Conservation (phyloP, 2,329 filamentous ascomycete species). For the Aspergillus terreus region DNA sequence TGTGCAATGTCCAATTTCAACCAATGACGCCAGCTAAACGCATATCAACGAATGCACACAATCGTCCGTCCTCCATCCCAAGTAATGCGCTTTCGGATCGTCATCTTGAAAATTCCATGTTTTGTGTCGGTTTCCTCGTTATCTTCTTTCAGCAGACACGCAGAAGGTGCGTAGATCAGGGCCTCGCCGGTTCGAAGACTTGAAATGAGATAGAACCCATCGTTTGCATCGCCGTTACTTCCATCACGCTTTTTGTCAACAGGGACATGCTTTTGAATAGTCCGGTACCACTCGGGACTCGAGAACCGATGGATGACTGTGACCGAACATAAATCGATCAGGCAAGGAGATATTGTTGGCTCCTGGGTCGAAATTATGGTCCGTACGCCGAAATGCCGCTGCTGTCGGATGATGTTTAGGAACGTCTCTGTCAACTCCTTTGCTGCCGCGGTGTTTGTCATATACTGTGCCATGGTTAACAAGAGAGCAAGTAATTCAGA, state of each 20-base stretch:
- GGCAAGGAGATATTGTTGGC: conserved; percentile 62
- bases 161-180: conserved; percentile 21
- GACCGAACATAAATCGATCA: conserved; percentile 66
- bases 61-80: conserved; percentile 24
- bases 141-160: conserved; percentile 14
- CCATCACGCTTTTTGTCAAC: conserved; percentile 18
- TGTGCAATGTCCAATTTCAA: too few relatives aligned
- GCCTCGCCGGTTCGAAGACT: conserved; percentile 23
- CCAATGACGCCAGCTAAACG: too few relatives aligned
- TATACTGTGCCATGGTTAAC: conserved; percentile 8
- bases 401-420: conserved; percentile 60
- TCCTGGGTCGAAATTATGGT: conserved; percentile 72
- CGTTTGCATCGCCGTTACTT: not conserved
- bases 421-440: conserved; percentile 55
- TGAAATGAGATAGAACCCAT: conserved; percentile 18
- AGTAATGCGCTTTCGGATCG: conserved; percentile 20
- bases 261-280: conserved; percentile 44
- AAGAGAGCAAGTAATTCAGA: too few relatives aligned
- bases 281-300: conserved; percentile 57
- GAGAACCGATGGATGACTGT: conserved; percentile 68
- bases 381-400: conserved; percentile 63
- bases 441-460: conserved; percentile 12
- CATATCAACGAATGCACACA: conserved; percentile 13
- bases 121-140: conserved; percentile 13
- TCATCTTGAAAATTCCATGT: conserved; percentile 18